Conservation (phyloP, 345 rosid species). For the Viola odorata region DNA sequence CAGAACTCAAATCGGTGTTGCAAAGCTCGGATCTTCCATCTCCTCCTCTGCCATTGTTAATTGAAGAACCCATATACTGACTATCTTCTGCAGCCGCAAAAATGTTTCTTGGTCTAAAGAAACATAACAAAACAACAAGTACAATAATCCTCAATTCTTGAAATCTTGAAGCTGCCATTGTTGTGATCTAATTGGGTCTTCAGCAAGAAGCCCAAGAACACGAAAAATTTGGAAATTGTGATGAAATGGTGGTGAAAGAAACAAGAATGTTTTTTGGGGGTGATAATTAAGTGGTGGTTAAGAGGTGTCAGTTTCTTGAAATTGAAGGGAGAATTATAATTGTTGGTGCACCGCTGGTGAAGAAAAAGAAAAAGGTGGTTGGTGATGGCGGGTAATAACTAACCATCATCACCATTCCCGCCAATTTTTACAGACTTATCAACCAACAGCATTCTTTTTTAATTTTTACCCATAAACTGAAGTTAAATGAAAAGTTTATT, state of each 20-base stretch:
- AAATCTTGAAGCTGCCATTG: slow-evolving; percentile 34
- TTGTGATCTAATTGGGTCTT: slow-evolving; percentile 11
- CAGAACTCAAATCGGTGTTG: slow-evolving; percentile 35
- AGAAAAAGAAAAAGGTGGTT: slow-evolving; percentile 23
- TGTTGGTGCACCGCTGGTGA: slow-evolving; percentile 24
- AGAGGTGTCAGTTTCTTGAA: slow-evolving; percentile 45
- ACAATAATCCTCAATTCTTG: slow-evolving; percentile 4
- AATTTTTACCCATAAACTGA: background rate
- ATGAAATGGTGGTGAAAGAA: background rate
- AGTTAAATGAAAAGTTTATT: too few relatives aligned
- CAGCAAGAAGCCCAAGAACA: slow-evolving; percentile 14
- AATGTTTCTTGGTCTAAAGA: slow-evolving; percentile 6
- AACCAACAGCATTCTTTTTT: slow-evolving; percentile 2
- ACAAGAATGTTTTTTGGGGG: slow-evolving; percentile 8
- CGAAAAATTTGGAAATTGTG: slow-evolving; percentile 9
- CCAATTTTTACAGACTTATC: slow-evolving; percentile 19
- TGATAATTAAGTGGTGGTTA: slow-evolving; percentile 31
- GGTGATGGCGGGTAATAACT: slow-evolving; percentile 36
- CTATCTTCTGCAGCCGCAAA: background rate
- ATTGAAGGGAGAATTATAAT: slow-evolving; percentile 31
- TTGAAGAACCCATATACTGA: background rate
- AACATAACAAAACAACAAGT: slow-evolving; percentile 25
- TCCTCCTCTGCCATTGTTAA: background rate
- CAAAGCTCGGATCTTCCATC: slow-evolving; percentile 44
- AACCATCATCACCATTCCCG: slow-evolving; percentile 34